Conservation (phyloP, 2,329 filamentous ascomycete genomes). For the Ophiognomonia clavigignenti-juglandacearum region DNA sequence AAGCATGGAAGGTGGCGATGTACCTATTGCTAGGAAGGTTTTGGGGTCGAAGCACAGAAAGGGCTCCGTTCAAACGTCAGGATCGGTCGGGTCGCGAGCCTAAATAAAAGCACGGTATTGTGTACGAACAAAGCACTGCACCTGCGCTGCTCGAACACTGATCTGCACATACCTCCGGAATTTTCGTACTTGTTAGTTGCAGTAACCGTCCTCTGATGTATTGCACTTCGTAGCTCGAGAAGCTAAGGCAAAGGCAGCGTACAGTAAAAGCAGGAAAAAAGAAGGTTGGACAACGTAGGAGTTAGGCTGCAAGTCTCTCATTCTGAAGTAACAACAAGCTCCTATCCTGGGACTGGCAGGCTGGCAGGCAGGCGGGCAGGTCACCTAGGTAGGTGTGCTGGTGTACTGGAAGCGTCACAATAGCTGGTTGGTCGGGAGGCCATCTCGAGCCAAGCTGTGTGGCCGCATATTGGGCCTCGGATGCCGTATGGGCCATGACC, state of each 20-base stretch:
- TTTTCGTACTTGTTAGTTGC: no score
- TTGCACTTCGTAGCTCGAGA: conserved; percentile 1
- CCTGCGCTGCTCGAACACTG: conserved; percentile 5
- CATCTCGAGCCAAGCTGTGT: conserved; percentile 13
- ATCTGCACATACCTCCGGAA: conserved; percentile 3
- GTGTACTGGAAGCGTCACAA: conserved; percentile 6
- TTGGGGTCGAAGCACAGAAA: background rate
- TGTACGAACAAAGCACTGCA: conserved; percentile 5
- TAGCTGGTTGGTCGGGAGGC: conserved; percentile 15
- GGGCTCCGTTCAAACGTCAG: conserved; percentile 1
- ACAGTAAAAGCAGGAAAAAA: no score
- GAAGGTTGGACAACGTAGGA: background rate
- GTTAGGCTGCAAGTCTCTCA: conserved; percentile 13
- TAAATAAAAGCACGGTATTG: conserved; percentile 2
- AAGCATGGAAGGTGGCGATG: background rate
- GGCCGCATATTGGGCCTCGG: conserved; percentile 17
- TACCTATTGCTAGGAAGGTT: background rate
- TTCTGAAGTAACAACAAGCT: no score
- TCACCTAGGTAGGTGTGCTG: background rate
- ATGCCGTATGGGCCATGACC: conserved; percentile 11
- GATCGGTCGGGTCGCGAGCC: conserved; percentile 11
- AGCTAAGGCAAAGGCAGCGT: conserved; percentile 10
- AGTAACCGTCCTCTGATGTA: no score
- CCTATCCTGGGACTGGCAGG: no score
- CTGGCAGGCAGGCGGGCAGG: no score